Conservation (phyloP, 2,329 filamentous ascomycete genomes). For the Onygenales sp. region DNA sequence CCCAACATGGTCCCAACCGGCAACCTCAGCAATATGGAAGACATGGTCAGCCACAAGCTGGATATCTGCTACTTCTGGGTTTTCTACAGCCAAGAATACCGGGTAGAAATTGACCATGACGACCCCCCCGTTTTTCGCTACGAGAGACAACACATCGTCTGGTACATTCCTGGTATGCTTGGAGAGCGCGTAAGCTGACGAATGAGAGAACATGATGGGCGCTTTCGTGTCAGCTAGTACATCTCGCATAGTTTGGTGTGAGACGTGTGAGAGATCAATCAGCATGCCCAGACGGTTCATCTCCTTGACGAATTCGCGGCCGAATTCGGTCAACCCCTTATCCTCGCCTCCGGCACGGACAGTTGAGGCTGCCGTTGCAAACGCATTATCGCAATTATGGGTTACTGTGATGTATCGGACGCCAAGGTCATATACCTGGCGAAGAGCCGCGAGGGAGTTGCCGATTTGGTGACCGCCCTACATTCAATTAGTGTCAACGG, state of each 20-base stretch:
- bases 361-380: constrained; percentile 17
- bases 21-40: constrained; percentile 20
- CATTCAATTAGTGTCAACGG: neutral
- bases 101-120: constrained; percentile 34
- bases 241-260: constrained; percentile 16
- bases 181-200: constrained; percentile 14
- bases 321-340: constrained; percentile 16
- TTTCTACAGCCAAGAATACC: constrained; percentile 19
- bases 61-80: constrained; percentile 22
- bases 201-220: constrained; percentile 19
- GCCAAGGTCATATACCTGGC: constrained; percentile 12
- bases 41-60: constrained; percentile 32
- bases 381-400: constrained; percentile 22
- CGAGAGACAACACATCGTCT: constrained; percentile 28
- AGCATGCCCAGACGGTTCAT: constrained; percentile 22
- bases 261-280: constrained; percentile 20
- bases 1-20: constrained; percentile 27
- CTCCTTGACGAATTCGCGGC: constrained; percentile 14
- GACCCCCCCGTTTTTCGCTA: constrained; percentile 30
- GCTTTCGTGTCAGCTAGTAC: constrained; percentile 14
- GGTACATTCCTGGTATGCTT: constrained; percentile 32
- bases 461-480: constrained; percentile 20
- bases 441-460: constrained; percentile 13
- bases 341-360: constrained; percentile 12
- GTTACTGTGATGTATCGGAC: constrained; percentile 18